Evolutionary conservation across 1,139 yeast species (phyloP).

Genomic region (Suhomyces yuchorum): DNA sequence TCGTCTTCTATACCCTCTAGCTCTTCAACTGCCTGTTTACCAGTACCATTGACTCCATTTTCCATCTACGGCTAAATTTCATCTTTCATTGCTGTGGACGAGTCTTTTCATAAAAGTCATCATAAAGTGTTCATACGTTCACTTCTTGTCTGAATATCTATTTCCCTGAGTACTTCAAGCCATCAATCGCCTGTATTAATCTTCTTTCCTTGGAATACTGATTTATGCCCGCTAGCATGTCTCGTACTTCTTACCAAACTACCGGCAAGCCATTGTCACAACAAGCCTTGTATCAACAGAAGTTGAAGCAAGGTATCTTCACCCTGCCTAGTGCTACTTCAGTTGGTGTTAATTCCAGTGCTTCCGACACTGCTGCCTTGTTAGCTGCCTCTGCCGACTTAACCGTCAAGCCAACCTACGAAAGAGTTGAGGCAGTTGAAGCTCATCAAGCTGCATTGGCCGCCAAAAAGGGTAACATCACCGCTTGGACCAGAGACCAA

Average conservation of each 20-base stretch:
- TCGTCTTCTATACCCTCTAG: neutral
- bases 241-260: conserved; percentile 60
- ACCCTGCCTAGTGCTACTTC: conserved; percentile 67
- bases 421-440: conserved; percentile 59
- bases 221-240: conserved; percentile 23
- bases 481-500: conserved; percentile 48
- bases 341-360: conserved; percentile 70
- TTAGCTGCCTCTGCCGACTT: conserved; percentile 69
- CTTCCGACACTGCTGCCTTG: conserved; percentile 77
- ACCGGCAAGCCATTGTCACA: conserved; percentile 70
- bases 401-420: conserved; percentile 62
- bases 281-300: conserved; percentile 78
- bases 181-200: neutral
- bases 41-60: neutral
- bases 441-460: conserved; percentile 68
- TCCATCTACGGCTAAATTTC: neutral
- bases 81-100: neutral
- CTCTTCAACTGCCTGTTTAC: neutral
- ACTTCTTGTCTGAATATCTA: neutral
- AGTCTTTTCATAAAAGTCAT: neutral
- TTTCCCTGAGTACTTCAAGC: neutral
- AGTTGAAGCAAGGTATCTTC: conserved; percentile 73
- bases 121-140: neutral
- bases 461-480: conserved; percentile 46
- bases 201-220: neutral